Percentiles rank a stretch among this genome's conserved stretches.
These are phyloP conservation scores for Emergomyces orientalis DNA, from an alignment of 2,329 filamentous ascomycete genomes.

Conservation along the genomic window DNA sequence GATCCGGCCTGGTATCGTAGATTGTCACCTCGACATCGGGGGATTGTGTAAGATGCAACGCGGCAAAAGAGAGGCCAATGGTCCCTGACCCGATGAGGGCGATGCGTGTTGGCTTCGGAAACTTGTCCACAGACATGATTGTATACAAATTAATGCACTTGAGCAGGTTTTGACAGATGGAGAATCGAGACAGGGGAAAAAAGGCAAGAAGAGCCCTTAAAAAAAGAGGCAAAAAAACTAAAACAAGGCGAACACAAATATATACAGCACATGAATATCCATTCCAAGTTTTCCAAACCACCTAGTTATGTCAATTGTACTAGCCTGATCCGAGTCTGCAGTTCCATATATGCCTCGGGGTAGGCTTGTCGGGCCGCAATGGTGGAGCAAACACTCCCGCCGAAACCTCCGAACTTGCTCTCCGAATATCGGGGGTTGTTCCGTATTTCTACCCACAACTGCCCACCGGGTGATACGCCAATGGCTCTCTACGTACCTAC, in stretches of 20 bases:
- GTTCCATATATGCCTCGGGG: background rate
- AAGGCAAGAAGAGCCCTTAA: background rate
- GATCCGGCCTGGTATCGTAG: constrained; percentile 43
- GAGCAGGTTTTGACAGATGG: background rate
- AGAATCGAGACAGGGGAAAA: no score
- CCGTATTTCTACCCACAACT: background rate
- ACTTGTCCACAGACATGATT: background rate
- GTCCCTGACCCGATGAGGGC: constrained; percentile 33
- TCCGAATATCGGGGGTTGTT: background rate
- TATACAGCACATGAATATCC: no score
- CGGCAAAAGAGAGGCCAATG: constrained; percentile 49
- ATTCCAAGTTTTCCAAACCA: no score
- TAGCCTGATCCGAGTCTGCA: no score
- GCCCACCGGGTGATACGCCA: background rate
- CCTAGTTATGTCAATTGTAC: background rate
- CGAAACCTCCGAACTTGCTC: no score
- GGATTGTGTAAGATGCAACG: constrained; percentile 41
- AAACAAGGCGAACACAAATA: no score
- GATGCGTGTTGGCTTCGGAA: constrained; percentile 16
- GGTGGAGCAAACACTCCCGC: background rate
- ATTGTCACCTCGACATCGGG: constrained; percentile 36
- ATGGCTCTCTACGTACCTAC: no score
- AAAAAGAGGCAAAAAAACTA: background rate
- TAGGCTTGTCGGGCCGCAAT: background rate
- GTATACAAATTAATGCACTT: background rate